Evolutionary conservation across 805 yeast species (phyloP).

Genomic region (Ogataea dorogensis): DNA sequence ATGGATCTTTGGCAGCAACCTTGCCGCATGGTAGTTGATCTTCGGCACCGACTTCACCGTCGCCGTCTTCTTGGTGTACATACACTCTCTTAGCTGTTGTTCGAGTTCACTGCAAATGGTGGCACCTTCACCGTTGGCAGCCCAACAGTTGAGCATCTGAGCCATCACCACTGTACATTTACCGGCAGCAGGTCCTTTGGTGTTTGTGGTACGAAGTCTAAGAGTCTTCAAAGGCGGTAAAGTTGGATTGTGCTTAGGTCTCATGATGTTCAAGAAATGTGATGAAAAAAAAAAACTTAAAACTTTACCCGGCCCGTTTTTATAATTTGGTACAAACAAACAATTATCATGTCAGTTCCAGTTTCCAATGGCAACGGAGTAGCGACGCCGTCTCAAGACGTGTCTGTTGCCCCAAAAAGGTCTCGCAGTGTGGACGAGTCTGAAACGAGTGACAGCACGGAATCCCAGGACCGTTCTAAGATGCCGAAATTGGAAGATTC

Average conservation of each 20-base stretch:
- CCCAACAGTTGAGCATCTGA: slow-evolving; percentile 90
- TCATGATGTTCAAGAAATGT: slow-evolving; percentile 14
- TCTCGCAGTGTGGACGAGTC: slow-evolving; percentile 1
- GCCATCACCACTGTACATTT: slow-evolving; percentile 83
- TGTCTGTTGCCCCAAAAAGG: slow-evolving; percentile 3
- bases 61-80: slow-evolving; percentile 42
- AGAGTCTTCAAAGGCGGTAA: slow-evolving; percentile 75
- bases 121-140: slow-evolving; percentile 86
- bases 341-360: slow-evolving; percentile 7
- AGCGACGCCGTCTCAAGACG: slow-evolving; percentile 4
- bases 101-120: slow-evolving; percentile 64
- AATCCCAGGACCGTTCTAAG: slow-evolving; percentile 1
- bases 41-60: slow-evolving; percentile 43
- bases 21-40: slow-evolving; percentile 54
- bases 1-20: slow-evolving; percentile 56
- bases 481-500: slow-evolving; percentile 4
- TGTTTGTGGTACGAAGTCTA: slow-evolving; percentile 61
- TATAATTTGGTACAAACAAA: not conserved
- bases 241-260: slow-evolving; percentile 25
- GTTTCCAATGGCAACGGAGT: slow-evolving; percentile 3
- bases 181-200: slow-evolving; percentile 48
- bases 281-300: slow-evolving; percentile 4
- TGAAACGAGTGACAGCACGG: slow-evolving; percentile 8
- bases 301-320: slow-evolving; percentile 9
- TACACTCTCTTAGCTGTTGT: slow-evolving; percentile 69